Evolutionary conservation across 2,329 filamentous ascomycete genomes (phyloP), one percentile per base, ranked within the genome.

Genomic region (Zelopaecilomyces penicillatus): DNA sequence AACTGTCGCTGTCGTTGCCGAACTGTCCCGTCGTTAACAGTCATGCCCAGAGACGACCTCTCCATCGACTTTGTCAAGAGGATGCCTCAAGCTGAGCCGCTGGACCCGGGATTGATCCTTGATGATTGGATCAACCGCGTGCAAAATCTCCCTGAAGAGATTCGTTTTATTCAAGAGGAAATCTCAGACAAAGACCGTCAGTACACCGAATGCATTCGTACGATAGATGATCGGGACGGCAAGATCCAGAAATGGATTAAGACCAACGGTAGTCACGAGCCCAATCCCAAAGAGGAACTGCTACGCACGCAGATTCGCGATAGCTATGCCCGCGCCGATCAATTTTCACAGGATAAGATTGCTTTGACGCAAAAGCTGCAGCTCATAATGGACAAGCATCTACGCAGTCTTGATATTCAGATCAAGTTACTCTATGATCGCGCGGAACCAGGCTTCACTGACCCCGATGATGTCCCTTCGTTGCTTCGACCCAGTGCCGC

Each of bases 191-290:
- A 90, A 63, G 87, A 94, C 61, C 75, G 78, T 41, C 74, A 80
- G 52, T 84, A 87, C 53, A 71, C 78, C 57, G 81, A 87, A 39
- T 82, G 83, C 59, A 70, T 82, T 47, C 74, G 78, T 49, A 74
- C 77, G 51, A 87, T 90, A 57, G 76, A 80, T 35, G 80, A 84
- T 47, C 81, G 83, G 52, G 87, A 94, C 58, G 74, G 66, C 43
- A 82, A 82, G 57, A 80, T 93, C 35, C 87, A 94, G 60, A 87
- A 85, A 65, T 90, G 82, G 71, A 87, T 91, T 62, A 86, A 85
- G 56, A 68, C 76, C 12, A 84, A 91, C 54, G 83, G 85, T 51
- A 86, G 83, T 56, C 79, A 87, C 55, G 74, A 81, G 42, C 71
- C 74, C 30, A 87, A 91, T 55, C 84, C 86, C 0, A 86, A 87